Conservation (phyloP, 129 eudicot genomes). For the Helianthus tuberosus region DNA sequence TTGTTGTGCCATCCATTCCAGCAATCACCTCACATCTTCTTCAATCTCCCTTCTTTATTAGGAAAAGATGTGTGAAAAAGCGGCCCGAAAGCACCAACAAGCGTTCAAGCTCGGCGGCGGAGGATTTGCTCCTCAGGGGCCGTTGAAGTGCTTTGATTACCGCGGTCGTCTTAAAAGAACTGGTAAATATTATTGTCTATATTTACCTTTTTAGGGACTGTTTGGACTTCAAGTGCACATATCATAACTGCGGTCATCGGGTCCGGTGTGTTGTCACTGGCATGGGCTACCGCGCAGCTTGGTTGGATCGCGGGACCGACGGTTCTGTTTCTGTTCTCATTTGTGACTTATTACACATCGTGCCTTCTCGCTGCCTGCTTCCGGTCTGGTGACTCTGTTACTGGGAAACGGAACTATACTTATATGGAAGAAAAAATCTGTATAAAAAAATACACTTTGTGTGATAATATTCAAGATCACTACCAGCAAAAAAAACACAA, state of each 20-base stretch:
- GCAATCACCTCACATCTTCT: conserved; percentile 8
- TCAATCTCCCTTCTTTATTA: conserved; percentile 6
- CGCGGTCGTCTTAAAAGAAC: conserved; percentile 73
- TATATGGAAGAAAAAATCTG: conserved; percentile 63
- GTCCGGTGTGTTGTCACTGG: conserved; percentile 94
- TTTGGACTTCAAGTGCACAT: conserved; percentile 99
- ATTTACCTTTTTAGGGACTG: conserved; percentile 54
- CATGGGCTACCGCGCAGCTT: conserved; percentile 95
- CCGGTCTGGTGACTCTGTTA: conserved; percentile 67
- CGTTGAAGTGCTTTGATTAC: conserved; percentile 63
- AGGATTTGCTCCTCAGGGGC: conserved; percentile 44
- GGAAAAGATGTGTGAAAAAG: conserved; percentile 40
- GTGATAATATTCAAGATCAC: too few species aligned
- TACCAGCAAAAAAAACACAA: too few species aligned
- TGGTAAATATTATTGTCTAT: conserved; percentile 27
- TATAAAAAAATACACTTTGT: too few species aligned
- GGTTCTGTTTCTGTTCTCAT: conserved; percentile 71
- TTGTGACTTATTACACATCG: conserved; percentile 94
- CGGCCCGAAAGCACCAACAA: conserved; percentile 38
- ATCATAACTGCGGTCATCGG: conserved; percentile 97
- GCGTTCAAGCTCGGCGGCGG: conserved; percentile 40
- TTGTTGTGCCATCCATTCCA: conserved; percentile 2
- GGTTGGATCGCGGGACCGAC: conserved; percentile 98
- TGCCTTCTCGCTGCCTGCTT: conserved; percentile 79
- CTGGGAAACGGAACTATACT: conserved; percentile 85